Evolutionary conservation across 2,329 filamentous ascomycete species (phyloP).

Genomic region (Graphilbum ipis-grandicollis): DNA sequence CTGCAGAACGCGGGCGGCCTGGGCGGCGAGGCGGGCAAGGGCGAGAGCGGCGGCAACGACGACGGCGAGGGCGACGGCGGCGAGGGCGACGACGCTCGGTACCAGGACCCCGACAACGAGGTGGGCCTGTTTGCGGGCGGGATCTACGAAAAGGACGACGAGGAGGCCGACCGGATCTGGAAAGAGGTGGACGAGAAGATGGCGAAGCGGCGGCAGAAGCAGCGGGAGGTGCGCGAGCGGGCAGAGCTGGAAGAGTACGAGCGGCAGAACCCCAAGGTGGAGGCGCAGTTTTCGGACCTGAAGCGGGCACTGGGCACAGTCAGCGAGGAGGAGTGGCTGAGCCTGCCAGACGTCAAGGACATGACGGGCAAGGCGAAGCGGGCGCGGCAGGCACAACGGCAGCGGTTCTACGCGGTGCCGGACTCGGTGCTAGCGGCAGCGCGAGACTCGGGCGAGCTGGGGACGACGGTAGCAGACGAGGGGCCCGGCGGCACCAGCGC

Average conservation of each 20-base stretch:
- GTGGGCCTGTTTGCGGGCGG: slow-evolving; percentile 89
- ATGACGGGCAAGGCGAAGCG: slow-evolving; percentile 87
- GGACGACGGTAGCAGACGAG: slow-evolving; percentile 78
- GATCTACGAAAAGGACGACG: slow-evolving; percentile 92
- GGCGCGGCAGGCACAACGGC: slow-evolving; percentile 62
- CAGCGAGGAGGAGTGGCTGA: slow-evolving; percentile 92
- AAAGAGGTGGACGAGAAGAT: slow-evolving; percentile 93
- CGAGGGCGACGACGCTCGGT: slow-evolving; percentile 59
- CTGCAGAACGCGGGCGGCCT: slow-evolving; percentile 36
- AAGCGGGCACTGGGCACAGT: slow-evolving; percentile 81
- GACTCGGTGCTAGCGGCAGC: slow-evolving; percentile 88
- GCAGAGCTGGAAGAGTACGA: slow-evolving; percentile 91
- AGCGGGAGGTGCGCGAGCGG: slow-evolving; percentile 88
- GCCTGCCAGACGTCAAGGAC: slow-evolving; percentile 87
- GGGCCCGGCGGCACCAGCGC: slow-evolving; percentile 14
- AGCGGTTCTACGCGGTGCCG: slow-evolving; percentile 88
- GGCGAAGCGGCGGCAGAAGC: slow-evolving; percentile 69
- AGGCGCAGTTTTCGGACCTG: slow-evolving; percentile 90
- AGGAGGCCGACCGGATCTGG: slow-evolving; percentile 94
- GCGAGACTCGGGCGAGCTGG: slow-evolving; percentile 61
- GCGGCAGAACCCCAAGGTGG: slow-evolving; percentile 92
- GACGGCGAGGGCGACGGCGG: slow-evolving; percentile 38
- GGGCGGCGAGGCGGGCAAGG: slow-evolving; percentile 53
- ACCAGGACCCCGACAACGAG: slow-evolving; percentile 94
- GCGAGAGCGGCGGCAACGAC: slow-evolving; percentile 21